phyloP scores from a whole-genome alignment of 345 rosid species.

The Citrus medica region DNA sequence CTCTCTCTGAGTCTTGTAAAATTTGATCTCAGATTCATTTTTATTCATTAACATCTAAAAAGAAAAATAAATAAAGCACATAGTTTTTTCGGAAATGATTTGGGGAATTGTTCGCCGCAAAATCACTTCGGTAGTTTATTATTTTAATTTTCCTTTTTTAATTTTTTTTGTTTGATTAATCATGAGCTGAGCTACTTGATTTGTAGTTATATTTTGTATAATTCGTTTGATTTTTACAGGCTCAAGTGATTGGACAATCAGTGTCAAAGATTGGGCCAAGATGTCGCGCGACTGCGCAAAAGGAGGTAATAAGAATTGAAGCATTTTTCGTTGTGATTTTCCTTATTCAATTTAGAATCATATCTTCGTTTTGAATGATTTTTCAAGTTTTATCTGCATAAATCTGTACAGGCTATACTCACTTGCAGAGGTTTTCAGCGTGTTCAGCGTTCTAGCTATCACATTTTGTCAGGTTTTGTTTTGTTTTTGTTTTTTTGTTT shows the following conservation, averaged over 20 bases:
- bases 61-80: not conserved
- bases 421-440: constrained; percentile 9
- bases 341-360: not conserved
- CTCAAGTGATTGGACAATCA: constrained; percentile 16
- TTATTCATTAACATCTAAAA: not conserved
- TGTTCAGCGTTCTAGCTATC: constrained; percentile 12
- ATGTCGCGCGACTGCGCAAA: not conserved
- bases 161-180: not conserved
- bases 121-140: constrained; percentile 14
- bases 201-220: not conserved
- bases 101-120: constrained; percentile 21
- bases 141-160: not conserved
- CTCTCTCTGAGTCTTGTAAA: not conserved
- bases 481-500: not conserved
- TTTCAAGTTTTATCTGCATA: not conserved
- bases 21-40: not conserved
- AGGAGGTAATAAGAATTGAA: constrained; percentile 3
- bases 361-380: not conserved
- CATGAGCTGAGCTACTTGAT: not conserved
- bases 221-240: not conserved
- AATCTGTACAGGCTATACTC: not conserved
- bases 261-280: constrained; percentile 17
- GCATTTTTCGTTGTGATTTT: not conserved
- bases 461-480: constrained; percentile 6
- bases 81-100: constrained; percentile 14